phyloP scores from a whole-genome alignment of 2,329 filamentous ascomycete species.

The Aureobasidium uvarum region DNA sequence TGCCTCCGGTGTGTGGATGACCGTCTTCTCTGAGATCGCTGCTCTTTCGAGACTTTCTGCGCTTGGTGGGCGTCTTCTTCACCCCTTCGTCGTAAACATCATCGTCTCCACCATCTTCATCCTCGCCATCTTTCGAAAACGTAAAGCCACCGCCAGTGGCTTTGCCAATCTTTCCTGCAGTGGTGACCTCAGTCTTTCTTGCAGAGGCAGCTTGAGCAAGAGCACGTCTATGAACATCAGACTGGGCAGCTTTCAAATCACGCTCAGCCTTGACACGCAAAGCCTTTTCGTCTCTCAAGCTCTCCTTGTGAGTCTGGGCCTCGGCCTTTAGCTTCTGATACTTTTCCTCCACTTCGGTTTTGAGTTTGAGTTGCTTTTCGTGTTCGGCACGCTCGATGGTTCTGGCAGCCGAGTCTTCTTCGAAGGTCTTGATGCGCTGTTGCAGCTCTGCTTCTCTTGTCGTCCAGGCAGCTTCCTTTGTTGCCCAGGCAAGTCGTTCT shows the following conservation, averaged over 20 bases:
- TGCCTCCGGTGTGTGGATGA: not conserved
- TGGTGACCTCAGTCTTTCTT: not conserved
- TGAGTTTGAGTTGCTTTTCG: constrained; percentile 4
- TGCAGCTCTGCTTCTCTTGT: not conserved
- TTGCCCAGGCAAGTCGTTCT: not conserved
- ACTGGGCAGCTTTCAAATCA: not conserved
- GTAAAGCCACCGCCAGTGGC: not conserved
- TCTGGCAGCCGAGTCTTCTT: not conserved
- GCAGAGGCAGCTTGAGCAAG: not conserved
- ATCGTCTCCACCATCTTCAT: not conserved
- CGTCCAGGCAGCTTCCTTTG: not conserved
- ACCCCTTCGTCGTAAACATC: no score
- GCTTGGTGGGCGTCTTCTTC: constrained; percentile 1
- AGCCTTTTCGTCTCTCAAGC: not conserved
- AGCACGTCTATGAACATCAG: not conserved
- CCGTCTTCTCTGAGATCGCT: not conserved
- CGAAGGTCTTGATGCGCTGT: not conserved
- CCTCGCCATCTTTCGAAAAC: not conserved
- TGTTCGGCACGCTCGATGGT: not conserved
- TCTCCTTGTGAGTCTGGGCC: not conserved
- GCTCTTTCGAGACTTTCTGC: not conserved
- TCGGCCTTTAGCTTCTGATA: not conserved
- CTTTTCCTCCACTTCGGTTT: constrained; percentile 7
- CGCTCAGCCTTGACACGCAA: constrained; percentile 6
- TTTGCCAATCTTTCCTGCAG: not conserved